Percentiles rank a stretch among this genome's conserved stretches.
These are phyloP conservation scores for Pulveroboletus sp. DNA, from an alignment of 768 basidiomycete genomes.

Conservation along the genomic window DNA sequence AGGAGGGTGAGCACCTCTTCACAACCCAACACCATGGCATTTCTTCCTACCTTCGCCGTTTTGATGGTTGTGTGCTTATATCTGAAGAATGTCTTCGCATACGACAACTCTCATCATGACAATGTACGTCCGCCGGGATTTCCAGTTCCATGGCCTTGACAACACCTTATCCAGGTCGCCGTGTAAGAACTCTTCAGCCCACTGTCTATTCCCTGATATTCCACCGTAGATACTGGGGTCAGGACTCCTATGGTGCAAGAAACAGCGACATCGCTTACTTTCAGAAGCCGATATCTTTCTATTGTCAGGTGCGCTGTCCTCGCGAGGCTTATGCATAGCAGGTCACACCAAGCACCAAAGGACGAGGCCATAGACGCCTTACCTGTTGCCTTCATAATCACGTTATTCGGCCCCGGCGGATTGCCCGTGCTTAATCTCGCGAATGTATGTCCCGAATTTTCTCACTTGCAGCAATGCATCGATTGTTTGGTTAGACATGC, in stretches of 20 bases:
- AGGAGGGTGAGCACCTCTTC: background rate
- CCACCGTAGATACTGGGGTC: slow-evolving; percentile 60
- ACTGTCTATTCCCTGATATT: background rate
- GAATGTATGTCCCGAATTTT: slow-evolving; percentile 40
- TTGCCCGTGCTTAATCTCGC: slow-evolving; percentile 64
- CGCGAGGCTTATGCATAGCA: background rate
- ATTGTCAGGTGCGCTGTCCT: slow-evolving; percentile 47
- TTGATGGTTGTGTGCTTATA: slow-evolving; percentile 3
- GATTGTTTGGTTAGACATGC: slow-evolving; percentile 33
- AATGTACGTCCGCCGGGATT: slow-evolving; percentile 42
- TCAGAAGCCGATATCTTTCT: slow-evolving; percentile 58
- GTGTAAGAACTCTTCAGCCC: slow-evolving; percentile 37
- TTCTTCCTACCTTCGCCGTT: background rate
- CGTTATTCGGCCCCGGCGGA: slow-evolving; percentile 60
- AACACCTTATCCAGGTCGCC: slow-evolving; percentile 39
- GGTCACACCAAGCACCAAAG: slow-evolving; percentile 28
- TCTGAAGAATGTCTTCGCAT: slow-evolving; percentile 33
- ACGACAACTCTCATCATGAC: slow-evolving; percentile 56
- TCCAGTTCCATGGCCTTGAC: background rate
- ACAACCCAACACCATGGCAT: slow-evolving; percentile 8
- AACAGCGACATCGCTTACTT: slow-evolving; percentile 48
- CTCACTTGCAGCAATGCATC: background rate
- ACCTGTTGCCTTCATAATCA: slow-evolving; percentile 63
- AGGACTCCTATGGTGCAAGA: slow-evolving; percentile 66
- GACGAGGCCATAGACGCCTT: slow-evolving; percentile 66